Evolutionary conservation across 2,329 filamentous ascomycete species (phyloP).

Genomic region (Fusarium pseudoanthophilum): DNA sequence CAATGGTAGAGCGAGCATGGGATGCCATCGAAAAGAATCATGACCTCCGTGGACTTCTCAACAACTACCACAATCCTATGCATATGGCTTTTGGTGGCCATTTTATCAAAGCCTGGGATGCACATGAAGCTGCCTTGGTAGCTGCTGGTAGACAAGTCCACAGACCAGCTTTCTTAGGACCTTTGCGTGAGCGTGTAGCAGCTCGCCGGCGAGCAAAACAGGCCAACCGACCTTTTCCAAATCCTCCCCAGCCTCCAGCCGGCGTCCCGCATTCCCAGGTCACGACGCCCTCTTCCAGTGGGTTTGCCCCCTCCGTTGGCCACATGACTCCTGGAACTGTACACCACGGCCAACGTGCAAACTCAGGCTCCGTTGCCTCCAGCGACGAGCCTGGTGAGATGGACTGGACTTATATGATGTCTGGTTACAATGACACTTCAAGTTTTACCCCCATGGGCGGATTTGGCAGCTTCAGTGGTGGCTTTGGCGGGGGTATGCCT

Average conservation of each 20-base stretch:
- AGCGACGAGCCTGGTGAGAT: conserved; percentile 52
- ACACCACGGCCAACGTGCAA: conserved; percentile 12
- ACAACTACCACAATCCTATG: conserved; percentile 64
- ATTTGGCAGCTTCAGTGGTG: conserved; percentile 45
- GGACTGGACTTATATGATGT: conserved; percentile 62
- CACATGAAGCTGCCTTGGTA: conserved; percentile 60
- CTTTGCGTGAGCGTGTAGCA: conserved; percentile 59
- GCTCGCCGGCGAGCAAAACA: conserved; percentile 47
- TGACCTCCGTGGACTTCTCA: conserved; percentile 60
- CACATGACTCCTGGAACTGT: conserved; percentile 20
- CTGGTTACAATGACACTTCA: conserved; percentile 52
- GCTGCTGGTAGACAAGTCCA: conserved; percentile 56
- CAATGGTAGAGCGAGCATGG: conserved; percentile 69
- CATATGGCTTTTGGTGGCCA: conserved; percentile 67
- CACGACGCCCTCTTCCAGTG: conserved; percentile 45
- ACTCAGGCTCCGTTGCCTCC: conserved; percentile 36
- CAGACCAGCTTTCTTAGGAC: conserved; percentile 59
- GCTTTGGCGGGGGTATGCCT: conserved; percentile 40
- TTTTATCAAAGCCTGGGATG: conserved; percentile 72
- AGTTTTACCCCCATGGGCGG: conserved; percentile 46
- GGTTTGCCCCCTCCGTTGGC: conserved; percentile 48
- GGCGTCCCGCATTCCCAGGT: conserved; percentile 38
- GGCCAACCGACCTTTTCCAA: conserved; percentile 44
- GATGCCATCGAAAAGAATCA: conserved; percentile 66
- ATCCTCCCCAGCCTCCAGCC: conserved; percentile 39